phyloP scores from a whole-genome alignment of 805 yeast genomes.

The Myxozyma monticola region DNA sequence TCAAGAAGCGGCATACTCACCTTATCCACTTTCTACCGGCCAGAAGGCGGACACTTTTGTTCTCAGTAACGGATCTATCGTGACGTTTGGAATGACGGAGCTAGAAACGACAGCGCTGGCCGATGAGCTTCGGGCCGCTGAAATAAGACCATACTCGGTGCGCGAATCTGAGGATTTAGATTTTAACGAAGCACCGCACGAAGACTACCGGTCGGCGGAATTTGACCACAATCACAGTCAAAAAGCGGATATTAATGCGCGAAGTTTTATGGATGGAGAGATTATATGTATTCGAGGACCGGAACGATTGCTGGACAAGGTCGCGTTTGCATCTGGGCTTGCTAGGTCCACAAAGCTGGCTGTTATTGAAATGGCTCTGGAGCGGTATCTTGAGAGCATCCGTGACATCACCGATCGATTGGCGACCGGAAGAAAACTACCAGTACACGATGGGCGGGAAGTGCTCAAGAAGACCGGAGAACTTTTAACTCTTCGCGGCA shows the following conservation, averaged over 20 bases:
- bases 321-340: constrained; percentile 85
- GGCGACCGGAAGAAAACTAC: constrained; percentile 57
- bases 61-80: constrained; percentile 73
- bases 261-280: constrained; percentile 63
- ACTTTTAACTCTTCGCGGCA: constrained; percentile 73
- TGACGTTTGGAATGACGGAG: constrained; percentile 81
- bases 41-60: constrained; percentile 58
- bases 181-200: constrained; percentile 51
- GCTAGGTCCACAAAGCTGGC: constrained; percentile 86
- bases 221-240: constrained; percentile 3
- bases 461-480: constrained; percentile 71
- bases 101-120: constrained; percentile 40
- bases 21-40: constrained; percentile 41
- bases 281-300: constrained; percentile 63
- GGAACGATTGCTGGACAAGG: constrained; percentile 64
- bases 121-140: constrained; percentile 47
- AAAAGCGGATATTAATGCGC: constrained; percentile 26
- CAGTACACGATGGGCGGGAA: constrained; percentile 53
- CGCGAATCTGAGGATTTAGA: constrained; percentile 88
- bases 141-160: constrained; percentile 47
- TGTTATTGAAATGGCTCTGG: constrained; percentile 70
- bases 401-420: constrained; percentile 64
- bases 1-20: constrained; percentile 65
- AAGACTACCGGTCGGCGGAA: background rate
- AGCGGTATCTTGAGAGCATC: constrained; percentile 63